These are phyloP conservation scores for Xylariaceae sp. DNA, from an alignment of 2,329 filamentous ascomycete species.

Conservation along the genomic window DNA sequence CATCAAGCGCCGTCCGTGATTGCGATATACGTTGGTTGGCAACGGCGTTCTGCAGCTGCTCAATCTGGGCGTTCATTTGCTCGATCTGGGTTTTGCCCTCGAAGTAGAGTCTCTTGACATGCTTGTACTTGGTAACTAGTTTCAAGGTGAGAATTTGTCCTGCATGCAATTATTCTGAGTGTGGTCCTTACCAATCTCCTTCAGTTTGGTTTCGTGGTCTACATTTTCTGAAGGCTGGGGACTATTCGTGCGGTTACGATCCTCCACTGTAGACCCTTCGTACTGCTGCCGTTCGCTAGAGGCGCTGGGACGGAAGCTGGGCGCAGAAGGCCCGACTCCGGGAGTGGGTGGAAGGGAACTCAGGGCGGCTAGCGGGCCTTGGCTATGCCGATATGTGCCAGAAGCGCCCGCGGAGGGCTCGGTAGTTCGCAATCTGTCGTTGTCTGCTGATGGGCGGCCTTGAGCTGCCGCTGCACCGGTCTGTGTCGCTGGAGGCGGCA, in stretches of 20 bases:
- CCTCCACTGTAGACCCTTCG: constrained; percentile 41
- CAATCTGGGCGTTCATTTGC: constrained; percentile 77
- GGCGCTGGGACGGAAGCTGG: constrained; percentile 39
- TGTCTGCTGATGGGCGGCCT: constrained; percentile 45
- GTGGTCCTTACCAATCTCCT: constrained; percentile 48
- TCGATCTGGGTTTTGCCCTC: constrained; percentile 92
- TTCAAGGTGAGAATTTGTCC: constrained; percentile 31
- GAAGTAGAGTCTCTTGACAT: constrained; percentile 96
- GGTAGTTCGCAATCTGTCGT: constrained; percentile 43
- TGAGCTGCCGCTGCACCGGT: constrained; percentile 39
- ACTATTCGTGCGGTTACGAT: constrained; percentile 46
- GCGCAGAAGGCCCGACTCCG: constrained; percentile 31
- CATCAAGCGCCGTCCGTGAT: constrained; percentile 89
- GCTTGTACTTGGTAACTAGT: constrained; percentile 89
- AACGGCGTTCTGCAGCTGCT: constrained; percentile 93
- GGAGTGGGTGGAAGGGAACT: constrained; percentile 40
- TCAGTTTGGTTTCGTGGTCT: constrained; percentile 51
- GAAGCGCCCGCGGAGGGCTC: constrained; percentile 44
- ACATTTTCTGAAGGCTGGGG: constrained; percentile 47
- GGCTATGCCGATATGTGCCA: constrained; percentile 49
- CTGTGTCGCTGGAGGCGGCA: constrained; percentile 41
- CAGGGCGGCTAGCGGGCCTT: constrained; percentile 40
- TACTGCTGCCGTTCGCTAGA: constrained; percentile 39
- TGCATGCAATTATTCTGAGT: background rate
- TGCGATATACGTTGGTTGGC: constrained; percentile 93